These are phyloP conservation scores for Pleurotus giganteus DNA, from an alignment of 768 basidiomycete genomes.

Conservation along the genomic window DNA sequence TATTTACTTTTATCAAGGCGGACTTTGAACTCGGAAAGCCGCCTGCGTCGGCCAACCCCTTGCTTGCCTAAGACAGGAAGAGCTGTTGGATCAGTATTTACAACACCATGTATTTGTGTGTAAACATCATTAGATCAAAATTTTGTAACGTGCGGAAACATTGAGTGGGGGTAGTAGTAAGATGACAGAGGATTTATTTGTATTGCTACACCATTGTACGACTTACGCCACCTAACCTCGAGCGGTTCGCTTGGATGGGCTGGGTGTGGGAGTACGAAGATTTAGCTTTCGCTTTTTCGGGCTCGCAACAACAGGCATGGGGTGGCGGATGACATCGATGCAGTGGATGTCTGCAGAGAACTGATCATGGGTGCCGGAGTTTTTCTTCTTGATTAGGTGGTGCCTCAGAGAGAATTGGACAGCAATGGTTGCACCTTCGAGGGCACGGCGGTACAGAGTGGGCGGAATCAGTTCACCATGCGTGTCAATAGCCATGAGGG, in stretches of 20 bases:
- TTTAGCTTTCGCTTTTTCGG: neutral
- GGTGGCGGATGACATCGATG: neutral
- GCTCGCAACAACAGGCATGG: neutral
- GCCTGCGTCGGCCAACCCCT: too few species aligned
- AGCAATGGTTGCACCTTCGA: neutral
- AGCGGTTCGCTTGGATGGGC: neutral
- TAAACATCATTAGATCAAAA: too few species aligned
- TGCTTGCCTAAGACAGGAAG: too few species aligned
- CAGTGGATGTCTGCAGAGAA: neutral
- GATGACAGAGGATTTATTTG: too few species aligned
- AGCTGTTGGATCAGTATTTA: too few species aligned
- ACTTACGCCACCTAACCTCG: too few species aligned
- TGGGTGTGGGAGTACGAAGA: neutral
- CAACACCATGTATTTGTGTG: too few species aligned
- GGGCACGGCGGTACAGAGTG: neutral
- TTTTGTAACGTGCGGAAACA: too few species aligned
- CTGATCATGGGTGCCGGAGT: too few species aligned
- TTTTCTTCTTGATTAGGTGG: neutral
- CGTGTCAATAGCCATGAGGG: neutral
- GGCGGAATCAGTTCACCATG: neutral
- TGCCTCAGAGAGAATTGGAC: neutral
- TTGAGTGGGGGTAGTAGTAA: too few species aligned
- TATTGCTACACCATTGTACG: too few species aligned
- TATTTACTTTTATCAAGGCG: conserved; percentile 2
- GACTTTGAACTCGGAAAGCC: conserved; percentile 6